These are phyloP conservation scores for Agarophyton chilense DNA, from an alignment of 23 red algal genomes.

Conservation along the genomic window DNA sequence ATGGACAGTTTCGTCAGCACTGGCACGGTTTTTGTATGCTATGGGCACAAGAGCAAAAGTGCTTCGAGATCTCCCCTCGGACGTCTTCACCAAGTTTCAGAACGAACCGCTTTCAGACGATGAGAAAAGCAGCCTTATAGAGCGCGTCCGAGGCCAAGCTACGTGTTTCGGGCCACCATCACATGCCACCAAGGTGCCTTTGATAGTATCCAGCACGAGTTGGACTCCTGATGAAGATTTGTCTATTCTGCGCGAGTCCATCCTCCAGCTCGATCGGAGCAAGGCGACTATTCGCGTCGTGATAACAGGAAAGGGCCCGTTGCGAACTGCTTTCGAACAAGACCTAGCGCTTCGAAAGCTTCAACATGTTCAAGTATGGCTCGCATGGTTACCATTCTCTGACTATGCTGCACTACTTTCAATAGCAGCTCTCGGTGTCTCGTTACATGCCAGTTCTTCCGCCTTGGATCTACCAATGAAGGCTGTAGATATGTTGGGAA, in stretches of 20 bases:
- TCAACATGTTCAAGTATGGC: conserved; percentile 28
- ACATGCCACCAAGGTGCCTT: neutral
- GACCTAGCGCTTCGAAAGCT: neutral
- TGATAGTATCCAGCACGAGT: conserved; percentile 79
- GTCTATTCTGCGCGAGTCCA: conserved; percentile 59
- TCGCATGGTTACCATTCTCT: conserved; percentile 53
- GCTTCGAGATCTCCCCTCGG: conserved; percentile 41
- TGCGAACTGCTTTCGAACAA: conserved; percentile 64
- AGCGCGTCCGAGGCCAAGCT: neutral
- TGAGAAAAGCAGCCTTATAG: neutral
- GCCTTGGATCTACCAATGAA: conserved; percentile 98
- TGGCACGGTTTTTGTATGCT: conserved; percentile 12
- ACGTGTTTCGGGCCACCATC: neutral
- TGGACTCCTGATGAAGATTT: conserved; percentile 98
- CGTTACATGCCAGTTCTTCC: conserved; percentile 84
- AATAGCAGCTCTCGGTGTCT: conserved; percentile 82
- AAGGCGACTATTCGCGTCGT: conserved; percentile 27
- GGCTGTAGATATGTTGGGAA: conserved; percentile 90
- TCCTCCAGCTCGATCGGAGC: conserved; percentile 47
- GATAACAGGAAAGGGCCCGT: conserved; percentile 90
- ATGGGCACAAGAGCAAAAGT: neutral
- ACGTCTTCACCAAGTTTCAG: conserved; percentile 12
- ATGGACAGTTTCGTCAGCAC: conserved; percentile 57
- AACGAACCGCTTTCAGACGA: neutral
- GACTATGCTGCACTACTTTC: conserved; percentile 78